A percentile compares a stretch with the other conserved stretches of the same genome.
phyloP scores from a whole-genome alignment of 2,329 filamentous ascomycete species.

The Trichoderma gracile region DNA sequence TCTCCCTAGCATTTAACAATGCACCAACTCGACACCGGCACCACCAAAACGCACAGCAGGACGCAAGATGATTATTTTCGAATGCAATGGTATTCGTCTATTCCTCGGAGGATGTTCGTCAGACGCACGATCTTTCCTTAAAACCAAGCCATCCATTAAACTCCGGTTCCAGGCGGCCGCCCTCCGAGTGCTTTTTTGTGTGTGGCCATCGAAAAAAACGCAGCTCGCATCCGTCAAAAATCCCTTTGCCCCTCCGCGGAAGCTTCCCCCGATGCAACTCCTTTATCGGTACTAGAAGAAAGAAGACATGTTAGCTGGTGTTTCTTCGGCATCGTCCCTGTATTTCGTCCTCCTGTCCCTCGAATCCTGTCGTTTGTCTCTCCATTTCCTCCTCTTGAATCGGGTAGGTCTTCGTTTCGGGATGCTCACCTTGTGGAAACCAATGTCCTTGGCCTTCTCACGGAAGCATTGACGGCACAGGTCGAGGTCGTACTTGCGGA shows the following conservation, averaged over 20 bases:
- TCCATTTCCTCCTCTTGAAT: background rate
- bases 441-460: slow-evolving; percentile 71
- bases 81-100: slow-evolving; percentile 49
- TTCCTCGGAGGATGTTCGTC: slow-evolving; percentile 45
- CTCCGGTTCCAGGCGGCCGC: slow-evolving; percentile 49
- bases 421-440: slow-evolving; percentile 66
- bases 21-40: background rate
- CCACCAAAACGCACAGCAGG: background rate
- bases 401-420: background rate
- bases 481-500: slow-evolving; percentile 99
- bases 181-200: slow-evolving; percentile 43
- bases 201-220: slow-evolving; percentile 36
- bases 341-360: background rate
- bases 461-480: slow-evolving; percentile 80
- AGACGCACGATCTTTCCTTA: slow-evolving; percentile 45
- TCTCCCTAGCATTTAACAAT: background rate
- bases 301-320: slow-evolving; percentile 28
- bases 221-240: slow-evolving; percentile 30
- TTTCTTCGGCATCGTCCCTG: background rate
- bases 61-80: slow-evolving; percentile 31
- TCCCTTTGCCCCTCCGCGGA: slow-evolving; percentile 29
- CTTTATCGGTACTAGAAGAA: slow-evolving; percentile 43
- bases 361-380: too few species aligned
- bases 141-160: slow-evolving; percentile 50
- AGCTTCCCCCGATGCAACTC: slow-evolving; percentile 24